Evolutionary conservation across 1,284 basidiomycete genomes (phyloP), one percentile per base, ranked within the genome.

Genomic region (Melanopsichium pennsylvanicum): DNA sequence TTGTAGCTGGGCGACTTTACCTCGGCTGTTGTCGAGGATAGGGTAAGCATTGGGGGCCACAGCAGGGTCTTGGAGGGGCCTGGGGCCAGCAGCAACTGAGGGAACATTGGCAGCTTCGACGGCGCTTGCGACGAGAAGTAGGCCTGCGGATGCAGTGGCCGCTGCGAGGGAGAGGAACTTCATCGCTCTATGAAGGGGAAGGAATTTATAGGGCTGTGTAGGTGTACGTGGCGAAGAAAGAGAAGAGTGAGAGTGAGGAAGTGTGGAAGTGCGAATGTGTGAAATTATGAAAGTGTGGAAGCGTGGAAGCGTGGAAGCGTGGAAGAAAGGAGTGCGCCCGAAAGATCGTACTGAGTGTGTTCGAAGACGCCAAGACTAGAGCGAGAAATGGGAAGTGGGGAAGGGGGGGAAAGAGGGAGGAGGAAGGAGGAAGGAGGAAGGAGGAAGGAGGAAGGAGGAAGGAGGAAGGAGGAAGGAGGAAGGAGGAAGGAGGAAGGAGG

Each of bases 111-210:
- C 57, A 11, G 50, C 63, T 29, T 56, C 44, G 15, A 43, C 63
- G 5, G 45, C 15, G 35, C 41, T 26, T 32, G 39, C 47, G 42
- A 61, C 39, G 21, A 67, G 38, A 25, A 67, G 48, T 48, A 67
- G n/a, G 23, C 57, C 57, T 12, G 57, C 63, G 22, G 47, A 48
- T 32, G 57, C 52, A 11, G 63, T 51, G n/a, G 55, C 62, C 12
- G 57, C 63, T 51, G 52, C 57, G 35, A 67, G 40, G 15, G 57
- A 60, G 43, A 67, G 52, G 52, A 61, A 55, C 52, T 57, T 60
- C 63, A 67, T 67, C 4, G 13, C 16, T 47, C 29, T n/a, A 18
- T n/a, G 32, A 13, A 29, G 27, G 13, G 27, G 27, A 13, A 29
- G 27, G 27, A 29, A 13, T 29, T 29, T 29, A 13, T 29, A 7